Base-by-base conservation (phyloP, 2,329 filamentous ascomycete species). In the Diaporthe velutina region DNA sequence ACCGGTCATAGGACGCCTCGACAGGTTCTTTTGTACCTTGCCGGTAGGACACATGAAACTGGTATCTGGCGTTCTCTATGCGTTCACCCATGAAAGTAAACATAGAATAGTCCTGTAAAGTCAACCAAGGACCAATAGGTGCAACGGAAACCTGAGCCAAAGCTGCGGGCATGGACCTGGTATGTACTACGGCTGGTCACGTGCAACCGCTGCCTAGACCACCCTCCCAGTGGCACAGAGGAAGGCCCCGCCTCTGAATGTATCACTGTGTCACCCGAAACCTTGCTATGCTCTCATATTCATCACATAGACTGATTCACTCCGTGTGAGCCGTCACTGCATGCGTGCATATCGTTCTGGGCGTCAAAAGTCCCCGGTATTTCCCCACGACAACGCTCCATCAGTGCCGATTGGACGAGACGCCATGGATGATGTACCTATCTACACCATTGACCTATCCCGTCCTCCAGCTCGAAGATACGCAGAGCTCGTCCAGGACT, bases 181-280 rank as follows among this genome's bases (percentile, higher is more conserved):
- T 19, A 2, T 28, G 38, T 45, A 22, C 13, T 22, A 42, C 19
- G 40, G 25, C 25, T 33, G 17, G 60, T 64, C 60, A 64, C 60
- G 60, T 64, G 60, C 40, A n/a, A 19, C 60, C n/a, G 60, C 25
- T 64, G 60, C 60, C 40, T 64, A n/a, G 13, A 64, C 60, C 25
- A 33, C 42, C 42, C 6, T 48, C 3, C 22, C 12, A 28, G 35
- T 4, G 33, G 17, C 55, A 38, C 8, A 30, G 33, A 38, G 2
- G 55, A 58, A 13, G 22, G 30, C 15, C 28, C 52, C 52, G 28
- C 33, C 17, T 57, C 30, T n/a, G 22, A 2, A 8, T 35, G 30
- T 58, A 22, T 58, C 55, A 58, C 22, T 7, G 55, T 35, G 50
- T 54, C 50, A 54, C 50, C 13, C 42, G 22, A 54, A 12, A 8